Percentiles rank a stretch among this genome's conserved stretches.
These are phyloP conservation scores for Coelastrella sp. DNA, from an alignment of 139 green algal genomes.

Conservation along the genomic window DNA sequence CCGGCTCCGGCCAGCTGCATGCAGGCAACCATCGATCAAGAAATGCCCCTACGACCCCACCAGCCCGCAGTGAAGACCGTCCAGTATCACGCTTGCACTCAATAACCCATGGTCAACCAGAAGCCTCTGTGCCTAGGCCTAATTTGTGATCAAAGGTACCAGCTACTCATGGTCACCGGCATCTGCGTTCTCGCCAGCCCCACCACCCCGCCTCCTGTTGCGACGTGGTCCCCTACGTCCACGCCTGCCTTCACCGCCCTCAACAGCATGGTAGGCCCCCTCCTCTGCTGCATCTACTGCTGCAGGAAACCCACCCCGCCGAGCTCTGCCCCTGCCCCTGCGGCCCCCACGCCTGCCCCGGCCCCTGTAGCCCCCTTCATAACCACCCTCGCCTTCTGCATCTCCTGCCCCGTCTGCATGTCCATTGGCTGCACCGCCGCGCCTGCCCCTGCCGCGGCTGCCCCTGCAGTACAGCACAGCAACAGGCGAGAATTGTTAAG, in stretches of 20 bases:
- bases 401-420: not conserved
- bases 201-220: not conserved
- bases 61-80: too few relatives aligned
- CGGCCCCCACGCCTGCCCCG: constrained; percentile 11
- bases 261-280: not conserved
- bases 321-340: not conserved
- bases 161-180: not conserved
- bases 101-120: too few relatives aligned
- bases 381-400: not conserved
- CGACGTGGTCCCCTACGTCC: not conserved
- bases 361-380: not conserved
- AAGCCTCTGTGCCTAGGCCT: too few relatives aligned
- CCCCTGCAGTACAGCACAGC: not conserved
- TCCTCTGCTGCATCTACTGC: not conserved
- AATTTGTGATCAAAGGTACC: too few relatives aligned
- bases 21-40: too few relatives aligned
- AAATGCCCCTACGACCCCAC: too few relatives aligned
- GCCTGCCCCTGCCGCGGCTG: constrained; percentile 12
- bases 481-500: not conserved
- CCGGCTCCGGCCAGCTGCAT: too few relatives aligned
- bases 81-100: too few relatives aligned
- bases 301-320: not conserved
- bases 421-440: not conserved
- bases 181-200: not conserved
- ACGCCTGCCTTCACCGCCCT: not conserved